Percentiles rank a stretch among this genome's conserved stretches.
These are phyloP conservation scores for Roridomyces roridus DNA, from an alignment of 768 basidiomycete species.

Conservation along the genomic window DNA sequence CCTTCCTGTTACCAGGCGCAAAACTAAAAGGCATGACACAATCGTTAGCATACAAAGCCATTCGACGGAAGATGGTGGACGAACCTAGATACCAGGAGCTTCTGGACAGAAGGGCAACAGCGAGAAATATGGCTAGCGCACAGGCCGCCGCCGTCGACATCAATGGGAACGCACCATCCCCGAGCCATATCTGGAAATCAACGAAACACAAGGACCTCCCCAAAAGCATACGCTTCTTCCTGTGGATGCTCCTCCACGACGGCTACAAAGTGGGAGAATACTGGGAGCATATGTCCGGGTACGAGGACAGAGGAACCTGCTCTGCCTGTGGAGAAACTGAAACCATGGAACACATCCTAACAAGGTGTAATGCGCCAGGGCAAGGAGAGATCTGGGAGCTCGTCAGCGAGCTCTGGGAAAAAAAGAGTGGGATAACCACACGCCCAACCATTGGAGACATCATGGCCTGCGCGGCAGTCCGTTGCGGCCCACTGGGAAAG, in stretches of 20 bases:
- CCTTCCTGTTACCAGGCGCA: slow-evolving; percentile 21
- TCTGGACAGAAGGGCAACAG: too few species aligned
- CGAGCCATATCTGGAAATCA: not conserved
- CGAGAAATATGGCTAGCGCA: too few species aligned
- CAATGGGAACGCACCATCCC: too few species aligned
- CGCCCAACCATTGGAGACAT: not conserved
- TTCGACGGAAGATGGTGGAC: not conserved
- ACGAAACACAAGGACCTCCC: not conserved
- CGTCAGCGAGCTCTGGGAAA: not conserved
- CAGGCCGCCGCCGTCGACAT: too few species aligned
- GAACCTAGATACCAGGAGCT: too few species aligned
- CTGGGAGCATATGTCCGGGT: not conserved
- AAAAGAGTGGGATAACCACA: not conserved
- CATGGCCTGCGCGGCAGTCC: not conserved
- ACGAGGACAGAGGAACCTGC: not conserved
- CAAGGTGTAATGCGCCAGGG: not conserved
- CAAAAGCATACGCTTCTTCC: not conserved
- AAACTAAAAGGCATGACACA: slow-evolving; percentile 23
- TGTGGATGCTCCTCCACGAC: not conserved
- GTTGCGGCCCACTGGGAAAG: too few species aligned
- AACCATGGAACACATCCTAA: too few species aligned
- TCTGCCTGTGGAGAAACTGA: too few species aligned
- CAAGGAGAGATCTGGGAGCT: not conserved
- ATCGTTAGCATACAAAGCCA: slow-evolving; percentile 1
- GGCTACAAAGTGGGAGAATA: not conserved